phyloP scores from a whole-genome alignment of 1,139 yeast species.

The Geotrichum bryndzae region DNA sequence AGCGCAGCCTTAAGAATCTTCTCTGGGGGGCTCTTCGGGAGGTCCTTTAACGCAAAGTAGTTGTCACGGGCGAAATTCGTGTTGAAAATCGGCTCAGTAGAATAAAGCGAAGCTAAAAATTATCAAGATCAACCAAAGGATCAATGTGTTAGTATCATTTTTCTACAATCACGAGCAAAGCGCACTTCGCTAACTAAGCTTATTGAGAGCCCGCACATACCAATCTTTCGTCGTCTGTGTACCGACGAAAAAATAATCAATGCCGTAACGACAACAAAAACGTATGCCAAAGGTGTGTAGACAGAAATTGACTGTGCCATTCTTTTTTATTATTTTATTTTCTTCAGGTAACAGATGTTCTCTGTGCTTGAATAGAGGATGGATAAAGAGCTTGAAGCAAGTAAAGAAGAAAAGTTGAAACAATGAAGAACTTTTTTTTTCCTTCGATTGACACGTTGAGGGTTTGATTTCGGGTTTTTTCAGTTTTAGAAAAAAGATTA shows the following conservation, averaged over 20 bases:
- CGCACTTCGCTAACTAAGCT: background rate
- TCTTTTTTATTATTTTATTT: background rate
- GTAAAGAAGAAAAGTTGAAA: background rate
- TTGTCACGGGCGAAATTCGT: constrained; percentile 47
- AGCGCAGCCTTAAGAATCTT: constrained; percentile 83
- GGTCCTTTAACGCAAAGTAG: constrained; percentile 53
- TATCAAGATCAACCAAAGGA: constrained; percentile 11
- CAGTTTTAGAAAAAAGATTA: background rate
- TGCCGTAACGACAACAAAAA: constrained; percentile 64
- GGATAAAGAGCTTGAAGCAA: background rate
- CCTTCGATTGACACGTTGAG: background rate
- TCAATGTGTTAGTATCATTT: background rate
- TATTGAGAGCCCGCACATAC: constrained; percentile 19
- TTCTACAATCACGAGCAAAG: background rate
- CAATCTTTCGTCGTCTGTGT: constrained; percentile 57
- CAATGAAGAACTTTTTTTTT: background rate
- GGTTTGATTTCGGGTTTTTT: background rate
- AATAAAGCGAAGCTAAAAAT: constrained; percentile 3
- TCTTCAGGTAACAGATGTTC: background rate
- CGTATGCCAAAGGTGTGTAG: constrained; percentile 76
- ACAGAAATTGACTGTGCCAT: constrained; percentile 54
- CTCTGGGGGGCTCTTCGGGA: constrained; percentile 62
- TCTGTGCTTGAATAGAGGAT: background rate
- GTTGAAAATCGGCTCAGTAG: constrained; percentile 11
- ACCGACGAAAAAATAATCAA: constrained; percentile 65